Conservation (phyloP, 2,329 filamentous ascomycete species). For the Colletotrichum eleusines region DNA sequence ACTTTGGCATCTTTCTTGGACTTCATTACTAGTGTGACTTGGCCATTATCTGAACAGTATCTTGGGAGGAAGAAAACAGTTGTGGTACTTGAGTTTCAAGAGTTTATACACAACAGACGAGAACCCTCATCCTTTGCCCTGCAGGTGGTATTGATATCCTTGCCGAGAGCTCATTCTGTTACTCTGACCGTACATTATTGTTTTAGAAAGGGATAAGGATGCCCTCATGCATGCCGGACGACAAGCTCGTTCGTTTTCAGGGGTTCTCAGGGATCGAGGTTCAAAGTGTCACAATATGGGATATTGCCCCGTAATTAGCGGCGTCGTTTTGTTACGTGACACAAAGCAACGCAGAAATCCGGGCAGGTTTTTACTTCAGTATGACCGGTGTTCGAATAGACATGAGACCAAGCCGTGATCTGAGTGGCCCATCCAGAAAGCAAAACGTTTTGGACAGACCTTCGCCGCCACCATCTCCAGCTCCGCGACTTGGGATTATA, state of each 20-base stretch:
- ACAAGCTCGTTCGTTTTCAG: neutral
- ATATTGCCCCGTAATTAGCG: too few relatives aligned
- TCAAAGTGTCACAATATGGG: too few relatives aligned
- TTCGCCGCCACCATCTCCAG: neutral
- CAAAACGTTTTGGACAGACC: neutral
- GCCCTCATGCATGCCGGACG: too few relatives aligned
- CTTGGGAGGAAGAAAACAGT: neutral
- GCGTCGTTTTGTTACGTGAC: too few relatives aligned
- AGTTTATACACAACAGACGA: neutral
- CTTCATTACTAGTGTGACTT: neutral
- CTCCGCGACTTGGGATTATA: neutral
- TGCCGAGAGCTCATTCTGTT: neutral
- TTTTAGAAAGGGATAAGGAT: neutral
- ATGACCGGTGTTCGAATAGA: neutral
- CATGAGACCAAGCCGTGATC: neutral
- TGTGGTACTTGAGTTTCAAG: neutral
- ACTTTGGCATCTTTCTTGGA: neutral
- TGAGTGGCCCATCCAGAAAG: neutral
- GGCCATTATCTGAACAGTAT: neutral
- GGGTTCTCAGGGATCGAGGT: neutral
- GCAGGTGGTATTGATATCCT: neutral
- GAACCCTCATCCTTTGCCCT: neutral
- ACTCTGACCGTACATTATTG: neutral
- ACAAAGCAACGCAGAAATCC: neutral
- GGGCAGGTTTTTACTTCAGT: neutral